phyloP scores from a whole-genome alignment of 257 asterid genomes.

The Ocimum tenuiflorum region DNA sequence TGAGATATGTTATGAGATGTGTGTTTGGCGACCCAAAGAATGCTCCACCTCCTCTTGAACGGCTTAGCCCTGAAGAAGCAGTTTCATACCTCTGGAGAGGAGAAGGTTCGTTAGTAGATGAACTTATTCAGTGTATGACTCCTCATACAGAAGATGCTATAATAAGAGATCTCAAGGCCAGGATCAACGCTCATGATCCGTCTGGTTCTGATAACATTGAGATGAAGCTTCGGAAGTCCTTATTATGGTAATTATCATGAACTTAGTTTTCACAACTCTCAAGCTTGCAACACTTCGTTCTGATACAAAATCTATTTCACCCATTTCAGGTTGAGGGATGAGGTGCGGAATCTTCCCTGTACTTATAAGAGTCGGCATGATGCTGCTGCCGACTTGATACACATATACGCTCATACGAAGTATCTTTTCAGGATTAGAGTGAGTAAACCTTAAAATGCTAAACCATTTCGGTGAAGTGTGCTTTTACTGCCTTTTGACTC shows the following conservation, averaged over 20 bases:
- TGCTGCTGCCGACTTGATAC: constrained; percentile 99
- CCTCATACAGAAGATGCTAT: constrained; percentile 76
- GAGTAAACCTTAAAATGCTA: constrained; percentile 25
- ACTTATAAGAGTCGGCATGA: constrained; percentile 83
- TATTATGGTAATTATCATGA: constrained; percentile 60
- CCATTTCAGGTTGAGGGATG: constrained; percentile 87
- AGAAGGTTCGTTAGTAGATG: constrained; percentile 85
- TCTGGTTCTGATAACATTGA: constrained; percentile 57
- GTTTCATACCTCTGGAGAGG: constrained; percentile 81
- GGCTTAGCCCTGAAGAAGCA: constrained; percentile 68
- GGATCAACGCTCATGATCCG: constrained; percentile 75
- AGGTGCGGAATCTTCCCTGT: constrained; percentile 89
- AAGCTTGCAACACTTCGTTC: not conserved
- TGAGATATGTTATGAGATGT: constrained; percentile 90
- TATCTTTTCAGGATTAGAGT: constrained; percentile 66
- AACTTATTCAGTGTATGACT: constrained; percentile 64
- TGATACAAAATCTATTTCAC: constrained; percentile 12
- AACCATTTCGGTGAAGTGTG: not conserved
- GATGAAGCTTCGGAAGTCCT: constrained; percentile 62
- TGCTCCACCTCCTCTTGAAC: constrained; percentile 93
- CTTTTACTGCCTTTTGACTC: constrained; percentile 5
- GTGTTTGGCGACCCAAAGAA: constrained; percentile 89
- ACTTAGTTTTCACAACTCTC: not conserved
- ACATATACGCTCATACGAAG: constrained; percentile 83
- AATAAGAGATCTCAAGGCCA: constrained; percentile 65